Conservation (phyloP, 1,139 yeast genomes). For the Saccharomyces hybrid region DNA sequence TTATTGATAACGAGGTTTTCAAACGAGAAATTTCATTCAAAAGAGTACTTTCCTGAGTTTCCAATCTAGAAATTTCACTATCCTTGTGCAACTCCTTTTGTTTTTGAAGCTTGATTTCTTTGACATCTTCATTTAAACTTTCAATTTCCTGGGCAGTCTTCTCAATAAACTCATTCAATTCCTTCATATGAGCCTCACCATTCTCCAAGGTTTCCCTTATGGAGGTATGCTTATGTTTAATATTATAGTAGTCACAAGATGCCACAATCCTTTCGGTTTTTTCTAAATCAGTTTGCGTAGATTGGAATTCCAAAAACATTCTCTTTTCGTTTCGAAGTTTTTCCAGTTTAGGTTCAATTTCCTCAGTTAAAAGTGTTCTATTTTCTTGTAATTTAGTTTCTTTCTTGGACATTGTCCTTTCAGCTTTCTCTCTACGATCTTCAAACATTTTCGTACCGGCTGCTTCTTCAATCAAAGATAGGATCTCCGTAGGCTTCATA, state of each 20-base stretch:
- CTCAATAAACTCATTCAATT: constrained; percentile 36
- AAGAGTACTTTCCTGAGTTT: constrained; percentile 47
- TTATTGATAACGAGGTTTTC: constrained; percentile 54
- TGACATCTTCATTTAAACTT: constrained; percentile 56
- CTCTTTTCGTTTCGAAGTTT: constrained; percentile 76
- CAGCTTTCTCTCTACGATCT: constrained; percentile 85
- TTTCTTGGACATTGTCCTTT: constrained; percentile 83
- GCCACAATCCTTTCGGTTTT: constrained; percentile 63
- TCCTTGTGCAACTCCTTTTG: constrained; percentile 59
- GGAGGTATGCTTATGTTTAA: constrained; percentile 38
- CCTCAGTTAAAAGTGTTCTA: constrained; percentile 63
- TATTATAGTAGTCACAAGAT: constrained; percentile 61
- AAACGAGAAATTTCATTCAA: constrained; percentile 64
- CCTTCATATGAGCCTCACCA: constrained; percentile 30
- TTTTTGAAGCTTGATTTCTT: constrained; percentile 45
- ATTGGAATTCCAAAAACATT: constrained; percentile 77
- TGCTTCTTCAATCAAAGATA: constrained; percentile 92
- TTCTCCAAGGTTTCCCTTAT: constrained; percentile 35
- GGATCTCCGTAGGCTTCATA: constrained; percentile 87
- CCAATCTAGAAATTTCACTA: constrained; percentile 54
- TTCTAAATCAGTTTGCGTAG: constrained; percentile 74
- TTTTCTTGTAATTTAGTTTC: constrained; percentile 79
- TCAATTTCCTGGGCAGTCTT: constrained; percentile 48
- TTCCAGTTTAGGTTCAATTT: constrained; percentile 87
- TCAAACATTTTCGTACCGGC: constrained; percentile 97